Evolutionary conservation across 805 yeast species (phyloP), one percentile per base, ranked within the genome.

Genomic region (Monosporozyma siamensis): DNA sequence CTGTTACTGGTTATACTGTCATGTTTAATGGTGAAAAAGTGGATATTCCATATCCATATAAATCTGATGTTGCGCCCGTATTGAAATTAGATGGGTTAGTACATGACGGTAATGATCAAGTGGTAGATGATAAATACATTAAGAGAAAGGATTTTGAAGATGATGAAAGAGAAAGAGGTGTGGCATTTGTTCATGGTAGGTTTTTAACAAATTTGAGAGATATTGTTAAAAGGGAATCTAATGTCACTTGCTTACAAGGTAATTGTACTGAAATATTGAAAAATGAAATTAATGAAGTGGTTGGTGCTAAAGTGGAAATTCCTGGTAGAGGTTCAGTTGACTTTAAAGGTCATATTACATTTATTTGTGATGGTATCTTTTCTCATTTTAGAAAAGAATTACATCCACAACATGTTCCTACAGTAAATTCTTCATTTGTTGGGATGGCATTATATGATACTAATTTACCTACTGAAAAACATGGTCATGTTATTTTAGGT

Each of bases 361-460:
- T 88, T 24, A 75, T 83, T 38, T 86, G 95, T 58, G 98, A 92
- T 63, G 98, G 98, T 46, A 89, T 90, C 44, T 87, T 86, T 58
- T 89, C 97, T 44, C 88, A 82, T 63, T 87, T 90, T 69, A 75
- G 98, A 60, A 84, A 78, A 59, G 81, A 80, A 45, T 70, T 84
- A 39, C 67, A 77, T 17, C 63, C 71, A n/a, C 69, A 71, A 25
- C 75, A 77, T 50, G 71, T 73, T 18, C 94, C 97, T 10, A 53
- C 61, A 0, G 74, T 85, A 17, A 83, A 80, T 17, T 86, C 95
- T 7, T 84, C 90, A 56, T 92, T 92, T 61, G 82, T 88, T 17
- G 97, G 95, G 4, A 66, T 92, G 53, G 77, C 82, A 39, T 69
- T 92, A 48, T 69, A 72, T 48, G 68, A 90, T 58, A 89, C 95